These are phyloP conservation scores for Sporothrix schenckii DNA, from an alignment of 2,329 filamentous ascomycete genomes.

Conservation along the genomic window DNA sequence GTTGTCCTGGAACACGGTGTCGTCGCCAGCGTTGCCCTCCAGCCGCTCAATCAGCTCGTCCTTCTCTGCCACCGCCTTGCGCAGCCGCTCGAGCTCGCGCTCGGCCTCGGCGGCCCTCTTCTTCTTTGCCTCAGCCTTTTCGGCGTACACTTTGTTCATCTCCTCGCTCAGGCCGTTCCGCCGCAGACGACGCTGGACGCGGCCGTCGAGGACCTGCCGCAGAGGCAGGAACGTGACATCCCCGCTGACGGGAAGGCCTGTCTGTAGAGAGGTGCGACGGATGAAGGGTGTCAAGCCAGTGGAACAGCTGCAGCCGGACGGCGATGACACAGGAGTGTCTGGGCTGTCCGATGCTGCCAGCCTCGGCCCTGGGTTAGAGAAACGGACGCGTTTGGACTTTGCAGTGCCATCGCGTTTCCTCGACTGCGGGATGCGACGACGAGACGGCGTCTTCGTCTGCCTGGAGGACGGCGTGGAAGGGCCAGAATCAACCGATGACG, in stretches of 20 bases:
- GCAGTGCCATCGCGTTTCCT: slow-evolving; percentile 40
- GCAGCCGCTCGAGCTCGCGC: slow-evolving; percentile 55
- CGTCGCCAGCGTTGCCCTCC: slow-evolving; percentile 39
- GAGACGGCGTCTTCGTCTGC: slow-evolving; percentile 39
- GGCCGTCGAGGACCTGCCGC: slow-evolving; percentile 59
- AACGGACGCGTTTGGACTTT: slow-evolving; percentile 55
- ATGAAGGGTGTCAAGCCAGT: slow-evolving; percentile 64
- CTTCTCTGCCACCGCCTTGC: slow-evolving; percentile 52
- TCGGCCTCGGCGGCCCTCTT: slow-evolving; percentile 46
- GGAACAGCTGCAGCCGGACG: slow-evolving; percentile 39
- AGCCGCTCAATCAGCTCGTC: slow-evolving; percentile 53
- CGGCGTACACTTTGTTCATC: slow-evolving; percentile 56
- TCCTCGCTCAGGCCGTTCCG: slow-evolving; percentile 62
- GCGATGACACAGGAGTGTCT: slow-evolving; percentile 36
- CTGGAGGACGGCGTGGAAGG: slow-evolving; percentile 6
- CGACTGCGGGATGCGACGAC: slow-evolving; percentile 35
- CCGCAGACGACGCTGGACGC: slow-evolving; percentile 59
- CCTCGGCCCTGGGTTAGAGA: slow-evolving; percentile 57
- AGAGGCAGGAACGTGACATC: slow-evolving; percentile 54
- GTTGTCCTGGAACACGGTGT: slow-evolving; percentile 54
- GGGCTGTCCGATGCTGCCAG: background rate
- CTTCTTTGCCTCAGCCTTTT: slow-evolving; percentile 47
- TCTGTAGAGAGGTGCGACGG: slow-evolving; percentile 52
- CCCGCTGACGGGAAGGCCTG: slow-evolving; percentile 41
- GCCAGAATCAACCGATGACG: background rate